Evolutionary conservation across 352 stramenopile genomes (phyloP).

Genomic region (Blastocystis sp.): DNA sequence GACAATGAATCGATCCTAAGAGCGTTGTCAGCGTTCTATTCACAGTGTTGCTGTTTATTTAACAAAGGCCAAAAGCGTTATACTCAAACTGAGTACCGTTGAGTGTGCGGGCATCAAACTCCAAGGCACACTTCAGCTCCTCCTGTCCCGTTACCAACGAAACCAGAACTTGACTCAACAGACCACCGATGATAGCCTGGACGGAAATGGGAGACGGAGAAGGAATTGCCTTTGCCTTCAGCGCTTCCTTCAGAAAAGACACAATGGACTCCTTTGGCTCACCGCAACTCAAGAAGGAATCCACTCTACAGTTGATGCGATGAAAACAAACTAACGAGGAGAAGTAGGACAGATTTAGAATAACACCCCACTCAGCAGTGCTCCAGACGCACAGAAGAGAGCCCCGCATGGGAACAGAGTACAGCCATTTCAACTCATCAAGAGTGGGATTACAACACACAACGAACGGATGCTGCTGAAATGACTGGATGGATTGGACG

Average conservation of each 20-base stretch:
- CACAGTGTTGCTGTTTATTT: background rate
- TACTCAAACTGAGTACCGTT: slow-evolving; percentile 31
- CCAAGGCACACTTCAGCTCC: slow-evolving; percentile 16
- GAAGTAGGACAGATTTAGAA: background rate
- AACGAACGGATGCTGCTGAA: background rate
- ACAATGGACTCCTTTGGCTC: background rate
- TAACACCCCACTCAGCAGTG: background rate
- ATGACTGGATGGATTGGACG: background rate
- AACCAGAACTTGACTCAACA: slow-evolving; percentile 28
- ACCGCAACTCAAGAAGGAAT: background rate
- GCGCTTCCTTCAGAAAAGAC: background rate
- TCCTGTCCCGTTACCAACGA: slow-evolving; percentile 11
- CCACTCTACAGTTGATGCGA: background rate
- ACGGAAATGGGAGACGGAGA: slow-evolving; percentile 2
- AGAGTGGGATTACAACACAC: background rate
- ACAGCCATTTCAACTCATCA: background rate
- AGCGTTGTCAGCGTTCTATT: background rate
- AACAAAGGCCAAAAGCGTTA: background rate
- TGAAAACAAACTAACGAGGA: background rate
- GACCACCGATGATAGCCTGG: slow-evolving; percentile 13
- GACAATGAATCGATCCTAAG: background rate
- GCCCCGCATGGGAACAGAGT: background rate
- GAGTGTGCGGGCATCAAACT: slow-evolving; percentile 16
- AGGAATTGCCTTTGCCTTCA: background rate
- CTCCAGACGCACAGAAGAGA: background rate